These are phyloP conservation scores for Trichosporon sp. DNA, from an alignment of 1,284 basidiomycete species.

Conservation along the genomic window DNA sequence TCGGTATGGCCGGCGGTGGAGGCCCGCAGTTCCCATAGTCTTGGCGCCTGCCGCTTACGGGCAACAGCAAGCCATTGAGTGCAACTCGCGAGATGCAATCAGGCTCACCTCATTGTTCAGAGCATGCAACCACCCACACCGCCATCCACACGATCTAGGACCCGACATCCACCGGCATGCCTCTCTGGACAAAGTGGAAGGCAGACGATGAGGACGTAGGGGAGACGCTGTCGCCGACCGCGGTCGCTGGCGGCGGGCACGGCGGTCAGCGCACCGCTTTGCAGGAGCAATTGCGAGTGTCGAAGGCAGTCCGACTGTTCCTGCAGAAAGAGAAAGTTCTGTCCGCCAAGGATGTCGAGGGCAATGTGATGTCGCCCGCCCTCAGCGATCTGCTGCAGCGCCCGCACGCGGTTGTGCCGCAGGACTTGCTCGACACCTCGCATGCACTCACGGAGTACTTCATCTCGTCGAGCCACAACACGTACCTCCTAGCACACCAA, in stretches of 20 bases:
- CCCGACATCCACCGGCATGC: neutral
- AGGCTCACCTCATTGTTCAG: neutral
- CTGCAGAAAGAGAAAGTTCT: constrained; percentile 12
- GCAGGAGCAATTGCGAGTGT: constrained; percentile 8
- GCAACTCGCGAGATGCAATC: neutral
- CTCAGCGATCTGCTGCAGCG: constrained; percentile 10
- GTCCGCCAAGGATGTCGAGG: neutral
- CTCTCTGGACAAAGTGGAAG: constrained; percentile 3
- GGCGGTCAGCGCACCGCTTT: neutral
- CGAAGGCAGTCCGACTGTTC: constrained; percentile 9
- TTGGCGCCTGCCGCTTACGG: neutral
- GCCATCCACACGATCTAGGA: neutral
- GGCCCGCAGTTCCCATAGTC: neutral
- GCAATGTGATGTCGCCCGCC: neutral
- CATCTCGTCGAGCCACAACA: constrained; percentile 93
- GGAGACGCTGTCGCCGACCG: neutral
- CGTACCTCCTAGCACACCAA: constrained; percentile 70
- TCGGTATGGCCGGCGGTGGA: no score
- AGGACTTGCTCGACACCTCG: constrained; percentile 10
- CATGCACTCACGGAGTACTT: constrained; percentile 80
- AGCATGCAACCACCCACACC: neutral
- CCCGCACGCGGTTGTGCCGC: constrained; percentile 8
- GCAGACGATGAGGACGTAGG: constrained; percentile 12
- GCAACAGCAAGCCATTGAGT: neutral
- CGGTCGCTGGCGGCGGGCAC: constrained; percentile 14